phyloP scores from a whole-genome alignment of 208 protist genomes.

The Trypanosoma platydactyli region DNA sequence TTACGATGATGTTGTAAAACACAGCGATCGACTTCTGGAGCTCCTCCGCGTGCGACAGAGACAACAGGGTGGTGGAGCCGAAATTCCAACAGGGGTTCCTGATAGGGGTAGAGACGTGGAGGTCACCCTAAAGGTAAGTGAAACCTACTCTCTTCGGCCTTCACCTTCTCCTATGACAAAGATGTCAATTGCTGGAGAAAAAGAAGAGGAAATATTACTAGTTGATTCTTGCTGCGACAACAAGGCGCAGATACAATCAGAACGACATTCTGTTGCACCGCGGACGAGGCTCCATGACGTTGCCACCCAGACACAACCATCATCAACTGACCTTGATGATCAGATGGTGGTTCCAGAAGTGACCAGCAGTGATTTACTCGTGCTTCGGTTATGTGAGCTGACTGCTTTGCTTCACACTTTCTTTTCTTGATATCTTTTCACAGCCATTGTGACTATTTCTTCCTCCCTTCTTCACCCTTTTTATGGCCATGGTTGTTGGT shows the following conservation, averaged over 20 bases:
- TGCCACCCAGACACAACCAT: constrained; percentile 17
- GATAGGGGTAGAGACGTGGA: constrained; percentile 1
- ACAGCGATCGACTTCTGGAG: constrained; percentile 29
- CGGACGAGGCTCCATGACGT: background rate
- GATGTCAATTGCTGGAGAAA: background rate
- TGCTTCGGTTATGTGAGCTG: constrained; percentile 54
- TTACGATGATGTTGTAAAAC: constrained; percentile 26
- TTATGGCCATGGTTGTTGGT: background rate
- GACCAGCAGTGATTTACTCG: constrained; percentile 26
- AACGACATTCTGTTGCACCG: background rate
- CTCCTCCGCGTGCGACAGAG: constrained; percentile 17
- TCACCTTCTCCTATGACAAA: background rate
- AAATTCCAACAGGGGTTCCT: constrained; percentile 2
- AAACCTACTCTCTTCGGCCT: background rate
- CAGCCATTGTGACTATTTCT: constrained; percentile 19
- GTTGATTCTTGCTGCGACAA: background rate
- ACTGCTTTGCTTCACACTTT: constrained; percentile 67
- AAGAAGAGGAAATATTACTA: background rate
- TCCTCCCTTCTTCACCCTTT: constrained; percentile 3
- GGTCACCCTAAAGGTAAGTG: background rate
- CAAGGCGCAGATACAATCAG: background rate
- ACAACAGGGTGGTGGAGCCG: background rate
- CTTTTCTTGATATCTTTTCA: constrained; percentile 50
- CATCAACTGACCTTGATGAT: constrained; percentile 1
- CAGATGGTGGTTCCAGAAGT: constrained; percentile 5